Percentiles rank a stretch among this genome's conserved stretches.
phyloP scores from a whole-genome alignment of 2,329 filamentous ascomycete species.

The Neodidymelliopsis sp. region DNA sequence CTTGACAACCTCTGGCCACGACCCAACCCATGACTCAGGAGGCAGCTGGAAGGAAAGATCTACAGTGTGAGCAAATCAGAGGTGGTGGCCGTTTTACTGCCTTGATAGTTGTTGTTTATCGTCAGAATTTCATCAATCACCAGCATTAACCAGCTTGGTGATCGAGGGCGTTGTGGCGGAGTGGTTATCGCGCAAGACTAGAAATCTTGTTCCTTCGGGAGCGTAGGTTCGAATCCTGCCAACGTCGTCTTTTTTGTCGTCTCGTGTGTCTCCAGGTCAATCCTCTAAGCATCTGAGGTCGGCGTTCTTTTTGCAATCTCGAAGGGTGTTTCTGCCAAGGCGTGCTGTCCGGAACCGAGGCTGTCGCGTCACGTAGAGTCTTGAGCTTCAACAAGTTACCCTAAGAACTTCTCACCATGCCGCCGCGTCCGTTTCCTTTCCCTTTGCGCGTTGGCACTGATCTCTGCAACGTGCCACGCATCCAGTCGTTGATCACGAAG shows the following conservation, averaged over 20 bases:
- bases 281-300: too few species aligned
- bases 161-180: conserved; percentile 47
- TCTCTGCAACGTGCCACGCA: conserved; percentile 74
- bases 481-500: conserved; percentile 64
- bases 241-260: conserved; percentile 44
- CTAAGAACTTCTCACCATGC: conserved; percentile 42
- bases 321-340: not conserved
- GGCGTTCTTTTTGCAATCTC: not conserved
- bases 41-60: too few species aligned
- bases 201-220: conserved; percentile 54
- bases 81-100: too few species aligned
- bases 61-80: too few species aligned
- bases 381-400: not conserved
- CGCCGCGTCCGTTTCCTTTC: conserved; percentile 66
- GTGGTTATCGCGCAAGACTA: conserved; percentile 54
- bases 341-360: not conserved
- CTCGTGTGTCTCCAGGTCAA: not conserved
- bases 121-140: conserved; percentile 13
- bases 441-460: conserved; percentile 77
- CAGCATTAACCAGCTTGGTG: conserved; percentile 10
- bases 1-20: too few species aligned
- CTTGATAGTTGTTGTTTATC: conserved; percentile 10
- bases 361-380: too few species aligned
- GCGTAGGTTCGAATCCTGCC: conserved; percentile 52
- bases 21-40: too few species aligned